A percentile compares a stretch with the other conserved stretches of the same genome.
phyloP scores from a whole-genome alignment of 2,329 filamentous ascomycete genomes.

The Venturia asperata region DNA sequence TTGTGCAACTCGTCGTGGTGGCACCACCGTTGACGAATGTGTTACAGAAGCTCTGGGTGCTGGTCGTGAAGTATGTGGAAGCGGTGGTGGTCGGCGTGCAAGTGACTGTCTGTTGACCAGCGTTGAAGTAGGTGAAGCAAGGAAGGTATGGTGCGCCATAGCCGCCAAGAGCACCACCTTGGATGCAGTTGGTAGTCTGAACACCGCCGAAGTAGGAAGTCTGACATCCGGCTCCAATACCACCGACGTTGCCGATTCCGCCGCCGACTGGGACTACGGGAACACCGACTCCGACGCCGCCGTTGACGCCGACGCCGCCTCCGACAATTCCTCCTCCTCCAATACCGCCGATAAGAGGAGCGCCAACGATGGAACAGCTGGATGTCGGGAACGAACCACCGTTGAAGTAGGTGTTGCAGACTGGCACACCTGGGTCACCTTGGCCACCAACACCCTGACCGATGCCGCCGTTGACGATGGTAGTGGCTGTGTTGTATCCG shows the following conservation, averaged over 20 bases:
- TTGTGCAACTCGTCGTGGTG: constrained; percentile 11
- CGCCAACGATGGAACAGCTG: constrained; percentile 10
- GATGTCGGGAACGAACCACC: neutral
- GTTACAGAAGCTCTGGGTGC: constrained; percentile 9
- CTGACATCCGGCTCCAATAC: constrained; percentile 4
- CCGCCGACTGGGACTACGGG: too few relatives aligned
- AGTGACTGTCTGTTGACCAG: constrained; percentile 8
- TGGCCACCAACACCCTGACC: neutral
- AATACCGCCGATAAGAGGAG: neutral
- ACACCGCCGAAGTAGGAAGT: constrained; percentile 7
- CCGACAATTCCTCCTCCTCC: neutral
- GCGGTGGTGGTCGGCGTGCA: constrained; percentile 3
- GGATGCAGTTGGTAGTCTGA: constrained; percentile 3
- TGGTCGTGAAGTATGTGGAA: constrained; percentile 10
- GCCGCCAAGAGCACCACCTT: constrained; percentile 14
- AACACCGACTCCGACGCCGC: neutral
- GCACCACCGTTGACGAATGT: constrained; percentile 16
- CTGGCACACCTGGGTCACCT: constrained; percentile 4
- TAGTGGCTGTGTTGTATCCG: constrained; percentile 13
- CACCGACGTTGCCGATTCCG: neutral
- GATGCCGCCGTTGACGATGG: constrained; percentile 11
- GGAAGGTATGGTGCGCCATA: constrained; percentile 10
- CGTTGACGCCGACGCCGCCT: neutral
- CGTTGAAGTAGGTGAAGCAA: constrained; percentile 15
- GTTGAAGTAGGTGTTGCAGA: constrained; percentile 11